Base-by-base conservation (phyloP, 305 asterid species). In the Plantago coronopus region DNA sequence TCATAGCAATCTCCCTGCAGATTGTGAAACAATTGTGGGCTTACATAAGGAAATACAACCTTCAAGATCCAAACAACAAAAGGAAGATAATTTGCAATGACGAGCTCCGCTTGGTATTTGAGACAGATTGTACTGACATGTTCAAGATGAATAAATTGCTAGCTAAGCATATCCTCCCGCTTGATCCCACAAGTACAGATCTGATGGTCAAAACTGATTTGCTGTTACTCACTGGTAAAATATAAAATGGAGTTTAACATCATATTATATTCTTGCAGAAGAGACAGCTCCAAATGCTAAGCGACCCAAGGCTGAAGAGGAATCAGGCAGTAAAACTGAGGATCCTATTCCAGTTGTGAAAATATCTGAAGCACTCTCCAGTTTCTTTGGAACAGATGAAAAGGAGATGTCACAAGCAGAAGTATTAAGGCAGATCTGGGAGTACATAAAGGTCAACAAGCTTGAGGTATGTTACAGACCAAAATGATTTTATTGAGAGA, bases 11-110 rank as follows among this genome's bases (percentile, higher is more conserved):
- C 61, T 43, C 17, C 57, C 63, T 68, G 75, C 84, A 89, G 90
- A 87, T 89, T 49, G 94, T 83, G 78, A 87, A 77, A 79, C 90
- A 81, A 72, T 62, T 88, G 64, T 88, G 96, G 95, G 89, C 87
- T 48, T 86, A 86, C 74, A 86, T 86, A 69, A 83, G 89, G 73
- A 86, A 86, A 76, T 53, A 86, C 72, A 86, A 81, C 75, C 95
- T 86, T 49, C 95, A 86, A 73, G 95, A 86, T 70, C 91, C 91
- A 48, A 86, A 72, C 74, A 86, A 83, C 66, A 86, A 78, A 73
- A 86, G 95, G 74, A 86, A 86, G 85, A 86, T 83, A 58, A 74
- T 83, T 51, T 86, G 95, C 79, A 83, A 86, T 15, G 95, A 86
- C 13, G 95, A 81, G 77, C 87, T 86, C 67, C 91, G 89, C 17